Evolutionary conservation across 441 rosid genomes (phyloP), one percentile per base, ranked within the genome.

Genomic region (Sinapis alba): DNA sequence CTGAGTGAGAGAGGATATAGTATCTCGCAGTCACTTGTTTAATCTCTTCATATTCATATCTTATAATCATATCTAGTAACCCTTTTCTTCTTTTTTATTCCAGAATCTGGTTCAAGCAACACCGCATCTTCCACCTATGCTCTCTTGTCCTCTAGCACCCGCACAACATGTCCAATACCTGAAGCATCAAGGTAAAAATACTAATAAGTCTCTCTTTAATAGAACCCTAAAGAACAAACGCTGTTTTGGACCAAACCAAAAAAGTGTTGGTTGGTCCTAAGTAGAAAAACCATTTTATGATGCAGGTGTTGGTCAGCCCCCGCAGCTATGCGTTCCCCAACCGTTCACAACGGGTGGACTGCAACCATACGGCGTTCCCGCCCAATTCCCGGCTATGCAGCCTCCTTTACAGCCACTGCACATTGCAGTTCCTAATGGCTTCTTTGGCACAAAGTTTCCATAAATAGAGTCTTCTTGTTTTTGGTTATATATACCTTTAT

Each of bases 141-240:
- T 92, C 60, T 78, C 83, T 3, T 78, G 84, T 71, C 92, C 98
- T 74, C 74, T 81, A 60, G 72, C 85, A 60, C 58, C 82, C 16
- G 68, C 84, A 0, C 86, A 84, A 74, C 93, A 90, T 67, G 79
- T 85, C 63, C 97, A 82, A 62, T 88, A 80, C 80, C 86, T 89
- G 11, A 93, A 91, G 81, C 91, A 84, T 76, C 98, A 87, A 84
- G 97, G 98, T 91, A 84, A 19, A 30, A 59, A 62, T 1, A 50
- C 47, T 20, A 13, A 6, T 0, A 58, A 60, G 58, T 38, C 50
- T 61, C 45, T 59, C 10, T 38, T n/a, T 41, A 60, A 45, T 28
- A 71, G 16, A 34, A 59, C 54, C 47, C 16, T 62, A 32, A 36
- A 62, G 68, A 63, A 38, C 50, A 43, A 43, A n/a, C 18, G 50